phyloP scores from a whole-genome alignment of 2,329 filamentous ascomycete species.

The Neofusicoccum sp. region DNA sequence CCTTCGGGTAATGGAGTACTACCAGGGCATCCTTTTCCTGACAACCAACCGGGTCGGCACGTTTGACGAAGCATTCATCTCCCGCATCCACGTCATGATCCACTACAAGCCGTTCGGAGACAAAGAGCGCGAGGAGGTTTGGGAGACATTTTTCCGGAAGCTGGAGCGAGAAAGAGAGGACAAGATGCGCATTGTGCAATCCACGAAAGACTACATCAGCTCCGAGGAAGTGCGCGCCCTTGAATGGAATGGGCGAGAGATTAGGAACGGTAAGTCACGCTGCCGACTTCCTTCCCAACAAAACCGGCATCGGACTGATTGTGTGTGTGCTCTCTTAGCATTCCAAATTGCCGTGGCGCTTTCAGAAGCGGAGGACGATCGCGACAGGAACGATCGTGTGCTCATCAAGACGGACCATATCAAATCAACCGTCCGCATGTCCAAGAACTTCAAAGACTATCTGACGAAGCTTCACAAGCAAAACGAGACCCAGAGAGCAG shows the following conservation, averaged over 20 bases:
- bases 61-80: slow-evolving; percentile 30
- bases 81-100: slow-evolving; percentile 27
- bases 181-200: slow-evolving; percentile 10
- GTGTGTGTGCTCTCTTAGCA: slow-evolving; percentile 13
- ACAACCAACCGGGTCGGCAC: slow-evolving; percentile 30
- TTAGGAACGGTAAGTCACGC: slow-evolving; percentile 30
- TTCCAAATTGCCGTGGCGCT: slow-evolving; percentile 31
- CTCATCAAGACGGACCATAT: slow-evolving; percentile 25
- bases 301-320: too few species aligned
- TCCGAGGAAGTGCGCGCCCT: slow-evolving; percentile 24
- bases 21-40: slow-evolving; percentile 33
- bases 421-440: slow-evolving; percentile 25
- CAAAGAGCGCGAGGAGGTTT: slow-evolving; percentile 27
- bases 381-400: slow-evolving; percentile 17
- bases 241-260: slow-evolving; percentile 36
- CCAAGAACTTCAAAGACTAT: slow-evolving; percentile 28
- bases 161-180: slow-evolving; percentile 24
- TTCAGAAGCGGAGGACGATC: slow-evolving; percentile 24
- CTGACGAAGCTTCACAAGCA: slow-evolving; percentile 22
- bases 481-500: slow-evolving; percentile 18
- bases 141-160: slow-evolving; percentile 32
- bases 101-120: slow-evolving; percentile 26
- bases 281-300: too few species aligned
- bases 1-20: slow-evolving; percentile 23
- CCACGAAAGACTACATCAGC: neutral